These are phyloP conservation scores for Gossypium armourianum DNA, from an alignment of 441 rosid genomes.

Conservation along the genomic window DNA sequence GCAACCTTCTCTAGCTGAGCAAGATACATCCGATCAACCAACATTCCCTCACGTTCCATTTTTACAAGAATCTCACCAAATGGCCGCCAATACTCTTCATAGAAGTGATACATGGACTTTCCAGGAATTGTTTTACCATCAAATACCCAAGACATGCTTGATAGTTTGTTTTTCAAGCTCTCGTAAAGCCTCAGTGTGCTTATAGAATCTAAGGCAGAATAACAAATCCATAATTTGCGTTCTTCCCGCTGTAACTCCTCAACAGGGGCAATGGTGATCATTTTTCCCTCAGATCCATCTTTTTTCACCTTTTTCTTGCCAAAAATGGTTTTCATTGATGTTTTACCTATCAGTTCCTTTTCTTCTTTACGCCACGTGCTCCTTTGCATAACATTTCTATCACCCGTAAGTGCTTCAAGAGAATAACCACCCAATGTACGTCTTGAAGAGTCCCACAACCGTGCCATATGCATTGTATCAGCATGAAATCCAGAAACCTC, in stretches of 20 bases:
- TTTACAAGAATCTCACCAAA: constrained; percentile 75
- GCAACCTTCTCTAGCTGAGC: constrained; percentile 78
- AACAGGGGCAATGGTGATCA: constrained; percentile 52
- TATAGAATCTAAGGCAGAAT: constrained; percentile 85
- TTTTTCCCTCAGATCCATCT: constrained; percentile 86
- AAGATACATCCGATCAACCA: constrained; percentile 71
- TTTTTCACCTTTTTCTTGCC: constrained; percentile 74
- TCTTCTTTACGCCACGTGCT: constrained; percentile 27
- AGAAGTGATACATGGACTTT: constrained; percentile 65
- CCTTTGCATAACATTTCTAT: constrained; percentile 42
- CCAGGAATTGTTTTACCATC: constrained; percentile 35
- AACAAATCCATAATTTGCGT: constrained; percentile 65
- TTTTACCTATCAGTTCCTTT: constrained; percentile 61
- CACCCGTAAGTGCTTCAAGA: constrained; percentile 84
- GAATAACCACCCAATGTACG: constrained; percentile 71
- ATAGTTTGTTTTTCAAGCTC: constrained; percentile 53
- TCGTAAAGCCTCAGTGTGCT: constrained; percentile 76
- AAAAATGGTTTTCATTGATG: constrained; percentile 76
- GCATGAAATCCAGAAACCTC: constrained; percentile 81
- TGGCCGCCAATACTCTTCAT: constrained; percentile 64
- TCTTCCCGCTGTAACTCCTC: constrained; percentile 76
- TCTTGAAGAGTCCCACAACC: constrained; percentile 86
- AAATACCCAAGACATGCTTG: constrained; percentile 42
- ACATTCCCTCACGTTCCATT: constrained; percentile 88
- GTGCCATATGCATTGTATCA: constrained; percentile 97